A percentile compares a stretch with the other conserved stretches of the same genome.
Conservation (phyloP, 129 eudicot genomes). For the Flaveria brownii region DNA sequence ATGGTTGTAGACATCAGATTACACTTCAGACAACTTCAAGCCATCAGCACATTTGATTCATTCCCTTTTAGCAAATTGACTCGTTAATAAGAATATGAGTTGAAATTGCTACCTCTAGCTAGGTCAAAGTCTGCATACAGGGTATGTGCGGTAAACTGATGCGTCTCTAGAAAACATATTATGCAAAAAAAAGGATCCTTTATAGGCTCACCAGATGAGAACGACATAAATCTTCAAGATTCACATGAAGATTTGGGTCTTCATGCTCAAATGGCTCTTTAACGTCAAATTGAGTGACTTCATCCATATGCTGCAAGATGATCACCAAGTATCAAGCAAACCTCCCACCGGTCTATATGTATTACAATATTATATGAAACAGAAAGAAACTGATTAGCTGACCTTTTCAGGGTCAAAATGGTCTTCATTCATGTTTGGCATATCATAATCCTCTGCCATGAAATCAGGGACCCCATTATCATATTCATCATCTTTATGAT, state of each 20-base stretch:
- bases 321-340: slow-evolving; percentile 16
- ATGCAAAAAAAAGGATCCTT: not conserved
- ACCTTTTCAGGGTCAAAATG: slow-evolving; percentile 51
- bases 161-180: not conserved
- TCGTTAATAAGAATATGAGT: not conserved
- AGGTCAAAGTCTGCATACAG: not conserved
- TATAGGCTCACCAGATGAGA: slow-evolving; percentile 65
- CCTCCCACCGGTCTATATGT: not conserved
- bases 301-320: slow-evolving; percentile 53
- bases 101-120: not conserved
- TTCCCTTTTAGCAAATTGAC: not conserved
- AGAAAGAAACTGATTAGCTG: not conserved
- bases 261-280: slow-evolving; percentile 43
- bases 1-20: not conserved
- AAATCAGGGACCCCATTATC: slow-evolving; percentile 54
- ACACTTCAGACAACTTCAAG: not conserved
- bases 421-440: slow-evolving; percentile 69
- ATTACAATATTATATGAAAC: not conserved
- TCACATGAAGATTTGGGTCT: slow-evolving; percentile 58
- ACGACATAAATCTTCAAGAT: slow-evolving; percentile 91
- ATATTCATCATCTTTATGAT: slow-evolving; percentile 43
- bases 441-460: slow-evolving; percentile 55
- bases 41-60: not conserved
- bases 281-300: slow-evolving; percentile 32
- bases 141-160: not conserved